These are phyloP conservation scores for Phylloporus sp. DNA, from an alignment of 768 basidiomycete genomes.

Conservation along the genomic window DNA sequence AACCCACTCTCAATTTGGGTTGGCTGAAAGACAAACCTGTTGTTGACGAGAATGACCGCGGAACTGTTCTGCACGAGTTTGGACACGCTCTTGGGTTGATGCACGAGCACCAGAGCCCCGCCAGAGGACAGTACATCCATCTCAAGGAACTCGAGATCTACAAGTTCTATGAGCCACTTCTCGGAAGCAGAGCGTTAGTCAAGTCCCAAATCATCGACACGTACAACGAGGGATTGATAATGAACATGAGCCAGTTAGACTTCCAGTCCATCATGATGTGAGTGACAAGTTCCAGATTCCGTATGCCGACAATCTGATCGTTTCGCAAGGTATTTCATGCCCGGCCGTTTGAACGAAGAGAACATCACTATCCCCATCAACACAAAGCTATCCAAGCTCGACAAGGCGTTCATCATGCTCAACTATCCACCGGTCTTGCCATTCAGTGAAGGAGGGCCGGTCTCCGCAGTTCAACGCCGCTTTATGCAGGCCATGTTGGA, in stretches of 20 bases:
- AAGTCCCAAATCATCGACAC: not conserved
- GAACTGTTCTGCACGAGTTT: slow-evolving; percentile 25
- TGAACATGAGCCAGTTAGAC: not conserved
- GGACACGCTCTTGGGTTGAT: slow-evolving; percentile 25
- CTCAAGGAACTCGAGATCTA: slow-evolving; percentile 12
- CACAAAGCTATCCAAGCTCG: not conserved
- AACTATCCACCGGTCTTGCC: not conserved
- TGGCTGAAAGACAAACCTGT: not conserved
- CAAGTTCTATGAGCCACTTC: not conserved
- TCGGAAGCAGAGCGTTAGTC: not conserved
- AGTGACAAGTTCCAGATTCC: not conserved
- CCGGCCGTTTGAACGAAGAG: not conserved
- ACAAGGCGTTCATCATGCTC: not conserved
- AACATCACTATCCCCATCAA: not conserved
- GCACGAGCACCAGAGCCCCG: slow-evolving; percentile 28
- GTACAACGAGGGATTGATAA: not conserved
- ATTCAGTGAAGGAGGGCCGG: not conserved
- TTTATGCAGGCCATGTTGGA: not conserved
- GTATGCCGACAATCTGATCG: not conserved
- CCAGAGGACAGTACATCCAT: slow-evolving; percentile 10
- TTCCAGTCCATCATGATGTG: not conserved
- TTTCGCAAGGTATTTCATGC: not conserved
- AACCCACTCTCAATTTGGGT: not conserved
- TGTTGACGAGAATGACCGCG: not conserved
- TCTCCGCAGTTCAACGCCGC: too few relatives aligned